Base-by-base conservation (phyloP, 1,284 basidiomycete genomes). In the Neolentinus lepideus region DNA sequence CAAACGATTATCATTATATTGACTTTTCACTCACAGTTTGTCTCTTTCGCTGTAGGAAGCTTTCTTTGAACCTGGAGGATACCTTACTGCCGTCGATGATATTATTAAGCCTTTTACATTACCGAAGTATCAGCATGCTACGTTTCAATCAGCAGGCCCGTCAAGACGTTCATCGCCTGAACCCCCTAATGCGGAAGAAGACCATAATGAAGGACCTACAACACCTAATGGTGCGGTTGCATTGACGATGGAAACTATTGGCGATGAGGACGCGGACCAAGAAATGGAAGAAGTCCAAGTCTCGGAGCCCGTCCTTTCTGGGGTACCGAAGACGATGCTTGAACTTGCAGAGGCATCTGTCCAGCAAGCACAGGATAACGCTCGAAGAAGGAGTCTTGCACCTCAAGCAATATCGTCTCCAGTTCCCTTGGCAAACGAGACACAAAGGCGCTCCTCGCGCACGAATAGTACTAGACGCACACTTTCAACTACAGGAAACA, bases 61-160 rank as follows among this genome's bases (percentile, higher is more conserved):
- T 47, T 27, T 56, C 43, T n/a, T 33, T 29, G 46, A 31, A 61
- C 73, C 73, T 24, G 85, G 84, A 24, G 87, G 83, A 21, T 90
- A 86, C 69, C 74, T 88, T 29, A 76, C 77, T 29, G 81, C 72
- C n/a, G 85, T 80, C n/a, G 86, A 86, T 63, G 81, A 82, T 58
- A 83, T 91, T 56, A 85, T 91, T 2, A 74, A 85, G 66, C 79
- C 80, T 1, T 91, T 81, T 66, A 77, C 78, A 58, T 71, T 92
- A 22, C 89, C 88, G 1, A 81, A 81, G 59, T 59, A 8, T 58
- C 58, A 29, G 33, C 36, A 46, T 33, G 2, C 12, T 31, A 33
- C 36, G n/a, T 27, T 55, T 11, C 38, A 50, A 22, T 35, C 48
- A 16, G 47, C 58, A n/a, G 38, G 38, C 16, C 26, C 52, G 8